phyloP scores from a whole-genome alignment of 148 eudicot genomes.

The Polygonum maritimum region DNA sequence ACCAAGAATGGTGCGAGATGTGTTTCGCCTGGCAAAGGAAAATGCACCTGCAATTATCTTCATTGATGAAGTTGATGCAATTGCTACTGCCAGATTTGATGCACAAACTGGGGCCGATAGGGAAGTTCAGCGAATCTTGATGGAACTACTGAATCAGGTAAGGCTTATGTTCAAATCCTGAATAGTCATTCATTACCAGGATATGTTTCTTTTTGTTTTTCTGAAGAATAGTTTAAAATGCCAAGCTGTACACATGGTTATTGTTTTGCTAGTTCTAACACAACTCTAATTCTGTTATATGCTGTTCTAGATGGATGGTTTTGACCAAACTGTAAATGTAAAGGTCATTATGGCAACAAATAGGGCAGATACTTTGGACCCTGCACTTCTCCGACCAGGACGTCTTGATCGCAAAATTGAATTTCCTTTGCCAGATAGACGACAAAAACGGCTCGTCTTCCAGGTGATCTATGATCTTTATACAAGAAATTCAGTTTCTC shows the following conservation, averaged over 20 bases:
- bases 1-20: conserved; percentile 97
- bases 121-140: conserved; percentile 90
- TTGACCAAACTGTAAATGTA: conserved; percentile 88
- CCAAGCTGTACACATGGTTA: background rate
- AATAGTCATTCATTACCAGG: background rate
- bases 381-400: conserved; percentile 84
- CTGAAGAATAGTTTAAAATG: background rate
- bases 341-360: conserved; percentile 95
- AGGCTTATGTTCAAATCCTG: background rate
- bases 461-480: conserved; percentile 34
- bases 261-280: conserved; percentile 1
- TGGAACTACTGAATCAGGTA: conserved; percentile 99
- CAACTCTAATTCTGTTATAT: background rate
- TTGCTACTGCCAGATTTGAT: conserved; percentile 95
- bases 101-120: conserved; percentile 99
- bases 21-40: conserved; percentile 92
- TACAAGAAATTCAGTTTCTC: background rate
- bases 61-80: conserved; percentile 93
- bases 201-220: background rate
- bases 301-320: conserved; percentile 76
- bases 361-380: conserved; percentile 90
- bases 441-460: conserved; percentile 87
- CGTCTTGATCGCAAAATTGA: conserved; percentile 89
- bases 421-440: conserved; percentile 87
- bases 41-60: conserved; percentile 95